phyloP scores from a whole-genome alignment of 768 basidiomycete genomes.

The Auricularia heimuer region DNA sequence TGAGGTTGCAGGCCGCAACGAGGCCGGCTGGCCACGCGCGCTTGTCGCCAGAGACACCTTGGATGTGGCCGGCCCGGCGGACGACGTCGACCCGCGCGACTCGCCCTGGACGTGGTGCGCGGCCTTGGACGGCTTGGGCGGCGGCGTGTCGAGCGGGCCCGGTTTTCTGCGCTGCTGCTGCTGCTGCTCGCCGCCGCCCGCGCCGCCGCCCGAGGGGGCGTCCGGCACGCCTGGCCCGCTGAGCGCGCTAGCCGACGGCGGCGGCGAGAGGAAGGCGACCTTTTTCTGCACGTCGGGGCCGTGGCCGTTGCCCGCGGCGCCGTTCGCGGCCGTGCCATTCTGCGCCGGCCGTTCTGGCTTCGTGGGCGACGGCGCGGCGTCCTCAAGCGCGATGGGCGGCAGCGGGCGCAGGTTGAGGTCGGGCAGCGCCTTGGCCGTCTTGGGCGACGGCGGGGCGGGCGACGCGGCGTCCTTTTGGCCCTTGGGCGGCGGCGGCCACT shows the following conservation, averaged over 20 bases:
- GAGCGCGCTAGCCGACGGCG: slow-evolving; percentile 43
- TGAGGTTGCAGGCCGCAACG: slow-evolving; percentile 1
- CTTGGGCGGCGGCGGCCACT: slow-evolving; percentile 54
- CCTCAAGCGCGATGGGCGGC: slow-evolving; percentile 29
- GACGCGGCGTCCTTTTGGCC: slow-evolving; percentile 19
- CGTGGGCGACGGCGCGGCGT: neutral
- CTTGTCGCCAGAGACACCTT: neutral
- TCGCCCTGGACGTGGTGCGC: neutral
- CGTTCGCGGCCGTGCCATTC: slow-evolving; percentile 15
- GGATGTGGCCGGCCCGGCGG: neutral
- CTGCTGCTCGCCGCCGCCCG: neutral
- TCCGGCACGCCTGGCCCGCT: neutral
- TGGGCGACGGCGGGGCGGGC: slow-evolving; percentile 26
- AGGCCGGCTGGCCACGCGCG: slow-evolving; percentile 5
- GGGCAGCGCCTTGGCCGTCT: slow-evolving; percentile 62
- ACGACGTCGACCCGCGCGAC: neutral
- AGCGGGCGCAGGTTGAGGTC: slow-evolving; percentile 45
- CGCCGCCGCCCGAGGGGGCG: neutral
- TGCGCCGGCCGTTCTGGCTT: slow-evolving; percentile 8
- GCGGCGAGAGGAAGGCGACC: slow-evolving; percentile 79
- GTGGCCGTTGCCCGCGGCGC: slow-evolving; percentile 6
- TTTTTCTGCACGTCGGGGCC: slow-evolving; percentile 57
- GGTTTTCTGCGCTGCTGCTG: slow-evolving; percentile 13
- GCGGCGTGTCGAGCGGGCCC: neutral
- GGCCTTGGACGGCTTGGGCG: neutral